Conservation (phyloP, 345 rosid species). For the Camelina hispida region DNA sequence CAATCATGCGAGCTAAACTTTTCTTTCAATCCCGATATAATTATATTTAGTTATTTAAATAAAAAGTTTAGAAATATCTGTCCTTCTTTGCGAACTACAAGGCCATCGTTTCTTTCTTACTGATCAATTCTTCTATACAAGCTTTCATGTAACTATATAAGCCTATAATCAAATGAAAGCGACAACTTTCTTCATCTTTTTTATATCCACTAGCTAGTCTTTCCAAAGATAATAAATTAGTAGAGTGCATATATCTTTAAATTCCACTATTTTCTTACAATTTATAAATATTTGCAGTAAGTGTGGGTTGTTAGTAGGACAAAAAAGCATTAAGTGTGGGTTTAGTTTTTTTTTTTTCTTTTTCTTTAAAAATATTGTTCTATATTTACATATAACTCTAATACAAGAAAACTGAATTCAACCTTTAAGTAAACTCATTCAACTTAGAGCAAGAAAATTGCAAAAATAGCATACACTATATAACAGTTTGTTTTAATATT, state of each 20-base stretch:
- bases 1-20: conserved; percentile 26
- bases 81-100: background rate
- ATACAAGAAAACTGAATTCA: too few species aligned
- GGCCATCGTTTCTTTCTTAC: background rate
- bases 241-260: conserved; percentile 21
- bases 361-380: background rate
- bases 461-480: background rate
- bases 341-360: background rate
- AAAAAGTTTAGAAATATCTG: background rate
- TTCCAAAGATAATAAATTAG: conserved; percentile 2
- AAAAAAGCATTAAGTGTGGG: background rate
- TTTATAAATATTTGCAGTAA: background rate
- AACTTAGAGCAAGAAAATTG: background rate
- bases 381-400: background rate
- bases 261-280: background rate
- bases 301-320: too few species aligned
- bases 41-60: background rate
- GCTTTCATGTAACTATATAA: background rate
- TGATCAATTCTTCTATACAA: background rate
- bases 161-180: conserved; percentile 17
- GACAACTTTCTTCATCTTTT: conserved; percentile 7
- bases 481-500: too few species aligned
- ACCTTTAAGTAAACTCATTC: background rate
- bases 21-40: conserved; percentile 13
- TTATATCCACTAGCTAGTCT: conserved; percentile 2